Evolutionary conservation across 2,329 filamentous ascomycete species (phyloP).

Genomic region (Cercospora sesami): DNA sequence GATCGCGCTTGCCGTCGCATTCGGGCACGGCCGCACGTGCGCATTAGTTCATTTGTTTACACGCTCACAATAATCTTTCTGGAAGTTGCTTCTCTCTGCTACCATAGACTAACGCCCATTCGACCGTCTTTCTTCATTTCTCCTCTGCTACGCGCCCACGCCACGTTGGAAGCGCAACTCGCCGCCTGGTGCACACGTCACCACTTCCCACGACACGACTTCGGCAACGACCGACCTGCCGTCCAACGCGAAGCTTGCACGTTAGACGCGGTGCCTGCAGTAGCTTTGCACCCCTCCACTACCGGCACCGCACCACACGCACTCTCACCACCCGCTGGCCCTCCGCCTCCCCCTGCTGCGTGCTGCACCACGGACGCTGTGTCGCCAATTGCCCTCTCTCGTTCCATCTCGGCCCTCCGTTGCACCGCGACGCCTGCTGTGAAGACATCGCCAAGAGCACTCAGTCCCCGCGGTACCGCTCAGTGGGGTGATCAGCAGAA

Average conservation of each 20-base stretch:
- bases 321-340: neutral
- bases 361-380: neutral
- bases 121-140: neutral
- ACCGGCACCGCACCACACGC: neutral
- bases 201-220: neutral
- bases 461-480: neutral
- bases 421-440: neutral
- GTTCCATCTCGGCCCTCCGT: neutral
- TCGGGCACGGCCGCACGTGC: neutral
- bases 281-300: slow-evolving; percentile 11
- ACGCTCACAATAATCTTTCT: slow-evolving; percentile 1
- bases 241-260: slow-evolving; percentile 5
- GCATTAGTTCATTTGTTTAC: slow-evolving; percentile 4
- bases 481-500: neutral
- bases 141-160: neutral
- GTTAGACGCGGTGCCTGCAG: slow-evolving; percentile 11
- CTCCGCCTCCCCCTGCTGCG: neutral
- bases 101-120: neutral
- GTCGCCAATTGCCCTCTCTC: neutral
- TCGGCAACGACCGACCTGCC: neutral
- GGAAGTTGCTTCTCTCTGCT: neutral
- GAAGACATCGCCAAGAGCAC: neutral
- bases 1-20: slow-evolving; percentile 1
- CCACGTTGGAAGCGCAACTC: neutral
- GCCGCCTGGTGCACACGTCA: neutral